Evolutionary conservation across 1,284 basidiomycete species (phyloP), one percentile per base, ranked within the genome.

Genomic region (Apiotrichum gracile): DNA sequence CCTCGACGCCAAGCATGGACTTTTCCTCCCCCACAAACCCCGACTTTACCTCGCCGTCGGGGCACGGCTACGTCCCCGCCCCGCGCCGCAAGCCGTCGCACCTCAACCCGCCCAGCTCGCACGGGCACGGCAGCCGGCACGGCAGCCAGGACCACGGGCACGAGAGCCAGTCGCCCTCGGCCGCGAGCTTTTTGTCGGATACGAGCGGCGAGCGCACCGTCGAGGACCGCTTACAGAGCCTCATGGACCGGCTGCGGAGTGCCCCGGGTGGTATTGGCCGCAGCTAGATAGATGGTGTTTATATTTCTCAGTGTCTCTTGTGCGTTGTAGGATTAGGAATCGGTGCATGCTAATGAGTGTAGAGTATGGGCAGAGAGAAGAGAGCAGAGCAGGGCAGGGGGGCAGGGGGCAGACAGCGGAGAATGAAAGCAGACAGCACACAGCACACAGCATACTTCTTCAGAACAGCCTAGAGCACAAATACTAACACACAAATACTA

Each of bases 201-300:
- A 19, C 59, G 52, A 27, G 52, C 25, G 48, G 38, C 31, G 59
- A 51, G 24, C 55, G 50, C 26, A 57, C 60, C 0, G 69, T 73
- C 16, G 70, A 73, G 55, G 70, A 73, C 47, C 47, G 71, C 21
- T 52, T 73, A 33, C 71, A 73, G 61, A 66, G 67, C 35, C 55
- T 73, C 47, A 57, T 73, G 61, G 70, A 73, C 58, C 57, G 63
- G 45, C 51, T 73, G 45, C 58, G 61, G 22, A 51, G 56, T 16
- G 61, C 55, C 13, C 59, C 55, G 3, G 59, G 59, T 0, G 59
- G 57, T 8, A 49, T 59, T 41, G 37, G 21, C n/a, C n/a, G 37
- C n/a, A 17, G 17, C 37, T 38, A 22, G 17, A 12, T 35, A 17
- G 16, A 35, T 13, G n/a, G n/a, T n/a, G n/a, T n/a, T n/a, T n/a